Base-by-base conservation (phyloP, 805 yeast genomes). In the Candida maesae region DNA sequence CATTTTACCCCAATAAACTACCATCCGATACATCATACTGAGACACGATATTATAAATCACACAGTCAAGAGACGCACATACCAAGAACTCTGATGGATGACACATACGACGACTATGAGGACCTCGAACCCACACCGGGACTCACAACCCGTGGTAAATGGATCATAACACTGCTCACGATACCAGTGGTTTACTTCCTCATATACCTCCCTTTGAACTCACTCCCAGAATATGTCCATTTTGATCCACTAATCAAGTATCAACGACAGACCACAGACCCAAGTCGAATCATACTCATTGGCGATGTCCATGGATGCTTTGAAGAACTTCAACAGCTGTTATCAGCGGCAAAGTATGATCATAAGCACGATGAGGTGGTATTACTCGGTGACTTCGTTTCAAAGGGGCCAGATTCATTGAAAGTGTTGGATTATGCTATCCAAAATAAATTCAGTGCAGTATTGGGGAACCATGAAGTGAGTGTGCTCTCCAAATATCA, bases 241-340 rank as follows among this genome's bases (percentile, higher is more conserved):
- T 37, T 42, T 25, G 39, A 18, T 2, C 42, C 35, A 7, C 26
- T 42, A 15, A 6, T 14, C 6, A 40, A 39, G 37, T 42, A 24
- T 13, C 12, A 38, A 11, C 24, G 12, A 16, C 33, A 36, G 10
- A 19, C n/a, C 11, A 12, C 27, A 6, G 18, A 7, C n/a, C n/a
- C n/a, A n/a, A n/a, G 6, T 4, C 67, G 95, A 45, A 55, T 84
- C 13, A 69, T 91, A 4, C 56, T 88, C 35, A 70, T 90, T 19
- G 97, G 98, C 4, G 98, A 90, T 59, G 77, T 90, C 17, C 98
- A 90, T 63, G 97, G 96, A 2, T 79, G 81, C 51, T 77, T 70
- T 52, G 63, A 68, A 7, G 78, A 77, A 52, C 64, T 89, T 41
- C 58, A 59, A 42, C 62, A 68, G 36, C 65, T 91, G 30, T 63